Percentiles rank a stretch among this genome's conserved stretches.
Conservation (phyloP, 108 stramenopile genomes). For the Licmophora abbreviata region DNA sequence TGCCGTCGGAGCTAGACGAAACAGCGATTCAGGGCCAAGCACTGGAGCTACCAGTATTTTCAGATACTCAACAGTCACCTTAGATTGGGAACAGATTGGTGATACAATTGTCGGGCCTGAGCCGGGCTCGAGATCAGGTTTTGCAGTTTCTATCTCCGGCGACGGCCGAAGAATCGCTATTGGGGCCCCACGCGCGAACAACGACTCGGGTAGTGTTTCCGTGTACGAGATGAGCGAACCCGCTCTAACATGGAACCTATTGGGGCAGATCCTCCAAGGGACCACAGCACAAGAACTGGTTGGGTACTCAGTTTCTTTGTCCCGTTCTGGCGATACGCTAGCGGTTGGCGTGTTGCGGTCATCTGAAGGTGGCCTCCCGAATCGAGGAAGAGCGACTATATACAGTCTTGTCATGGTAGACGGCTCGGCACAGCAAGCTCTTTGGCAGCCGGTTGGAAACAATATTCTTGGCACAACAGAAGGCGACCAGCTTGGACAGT, state of each 20-base stretch:
- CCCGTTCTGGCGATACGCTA: background rate
- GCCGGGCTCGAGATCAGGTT: background rate
- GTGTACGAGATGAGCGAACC: background rate
- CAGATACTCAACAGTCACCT: background rate
- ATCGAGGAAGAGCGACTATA: background rate
- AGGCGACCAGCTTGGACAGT: constrained; percentile 3
- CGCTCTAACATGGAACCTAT: background rate
- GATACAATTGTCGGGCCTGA: background rate
- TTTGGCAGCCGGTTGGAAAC: background rate
- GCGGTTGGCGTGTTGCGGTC: constrained; percentile 2
- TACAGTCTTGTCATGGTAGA: background rate
- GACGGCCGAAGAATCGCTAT: constrained; percentile 2
- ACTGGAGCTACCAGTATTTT: background rate
- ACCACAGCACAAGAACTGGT: background rate
- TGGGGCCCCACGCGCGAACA: constrained; percentile 1
- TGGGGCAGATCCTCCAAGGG: background rate
- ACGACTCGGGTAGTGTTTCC: background rate
- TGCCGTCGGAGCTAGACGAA: constrained; percentile 1
- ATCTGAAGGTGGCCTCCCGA: background rate
- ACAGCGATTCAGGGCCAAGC: background rate
- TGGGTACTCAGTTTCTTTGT: background rate
- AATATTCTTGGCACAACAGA: background rate
- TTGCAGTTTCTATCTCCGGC: constrained; percentile 5
- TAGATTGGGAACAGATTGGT: constrained; percentile 3
- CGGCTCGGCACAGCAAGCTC: too few species aligned